phyloP scores from a whole-genome alignment of 192 early-diverging fungal genomes.

The Coemansia sp. region DNA sequence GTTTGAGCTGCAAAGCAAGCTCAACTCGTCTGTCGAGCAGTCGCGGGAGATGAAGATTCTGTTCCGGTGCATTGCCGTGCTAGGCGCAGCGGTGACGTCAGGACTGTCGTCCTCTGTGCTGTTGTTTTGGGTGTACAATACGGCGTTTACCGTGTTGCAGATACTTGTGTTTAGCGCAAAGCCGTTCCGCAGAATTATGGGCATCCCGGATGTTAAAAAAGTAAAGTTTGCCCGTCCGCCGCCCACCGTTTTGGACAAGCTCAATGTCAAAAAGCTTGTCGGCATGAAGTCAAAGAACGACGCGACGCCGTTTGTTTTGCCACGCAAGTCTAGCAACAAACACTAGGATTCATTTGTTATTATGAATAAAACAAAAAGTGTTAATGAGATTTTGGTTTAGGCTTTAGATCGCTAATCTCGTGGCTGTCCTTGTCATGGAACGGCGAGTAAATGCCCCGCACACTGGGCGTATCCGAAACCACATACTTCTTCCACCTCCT shows the following conservation, averaged over 20 bases:
- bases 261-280: conserved; percentile 11
- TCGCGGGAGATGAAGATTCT: conserved; percentile 39
- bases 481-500: conserved; percentile 67
- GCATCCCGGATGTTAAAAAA: conserved; percentile 59
- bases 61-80: conserved; percentile 51
- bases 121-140: conserved; percentile 83
- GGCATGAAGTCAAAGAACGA: conserved; percentile 10
- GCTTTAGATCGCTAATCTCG: conserved; percentile 54
- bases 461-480: conserved; percentile 73
- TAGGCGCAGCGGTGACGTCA: conserved; percentile 53
- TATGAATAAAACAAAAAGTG: not conserved
- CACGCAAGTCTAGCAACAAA: conserved; percentile 16
- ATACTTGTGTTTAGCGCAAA: conserved; percentile 62
- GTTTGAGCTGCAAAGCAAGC: conserved; percentile 61
- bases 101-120: conserved; percentile 67
- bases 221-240: conserved; percentile 23
- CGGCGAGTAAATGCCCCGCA: conserved; percentile 82
- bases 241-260: conserved; percentile 15
- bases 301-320: conserved; percentile 23
- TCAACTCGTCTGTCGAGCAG: conserved; percentile 26
- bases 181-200: conserved; percentile 58
- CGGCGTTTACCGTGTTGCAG: conserved; percentile 71
- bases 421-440: conserved; percentile 69
- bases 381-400: conserved; percentile 1
- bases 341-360: not conserved